Conservation (phyloP, 805 yeast species). For the Yamadazyma paraphyllophila region DNA sequence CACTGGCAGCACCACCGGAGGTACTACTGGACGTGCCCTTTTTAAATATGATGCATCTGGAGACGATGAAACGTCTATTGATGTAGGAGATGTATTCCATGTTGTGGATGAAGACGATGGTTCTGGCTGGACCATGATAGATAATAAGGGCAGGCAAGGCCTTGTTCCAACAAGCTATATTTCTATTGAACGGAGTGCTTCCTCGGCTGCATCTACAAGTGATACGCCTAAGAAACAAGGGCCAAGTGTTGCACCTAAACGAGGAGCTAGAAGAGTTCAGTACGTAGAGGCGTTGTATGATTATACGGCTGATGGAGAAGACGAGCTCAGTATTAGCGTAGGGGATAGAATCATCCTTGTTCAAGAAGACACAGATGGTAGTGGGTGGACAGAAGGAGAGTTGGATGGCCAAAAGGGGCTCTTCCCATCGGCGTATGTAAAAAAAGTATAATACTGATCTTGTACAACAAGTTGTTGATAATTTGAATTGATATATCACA, state of each 20-base stretch:
- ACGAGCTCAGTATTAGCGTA: slow-evolving; percentile 66
- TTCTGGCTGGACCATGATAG: slow-evolving; percentile 84
- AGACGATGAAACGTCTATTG: slow-evolving; percentile 67
- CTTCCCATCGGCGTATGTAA: slow-evolving; percentile 73
- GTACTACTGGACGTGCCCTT: slow-evolving; percentile 47
- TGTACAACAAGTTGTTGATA: too few species aligned
- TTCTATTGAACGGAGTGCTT: slow-evolving; percentile 32
- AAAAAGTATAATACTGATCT: slow-evolving; percentile 30
- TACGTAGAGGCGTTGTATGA: slow-evolving; percentile 72
- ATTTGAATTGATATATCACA: too few species aligned
- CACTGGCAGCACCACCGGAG: slow-evolving; percentile 10
- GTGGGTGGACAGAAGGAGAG: slow-evolving; percentile 97
- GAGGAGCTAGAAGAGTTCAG: slow-evolving; percentile 63
- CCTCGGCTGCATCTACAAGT: neutral
- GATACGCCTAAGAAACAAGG: slow-evolving; percentile 47
- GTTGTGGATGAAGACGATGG: slow-evolving; percentile 77
- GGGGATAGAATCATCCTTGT: slow-evolving; percentile 75
- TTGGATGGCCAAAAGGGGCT: slow-evolving; percentile 33
- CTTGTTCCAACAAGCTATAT: slow-evolving; percentile 84
- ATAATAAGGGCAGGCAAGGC: slow-evolving; percentile 53
- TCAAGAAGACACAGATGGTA: slow-evolving; percentile 56
- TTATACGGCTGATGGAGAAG: slow-evolving; percentile 73
- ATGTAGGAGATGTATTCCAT: slow-evolving; percentile 57
- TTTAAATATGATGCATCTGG: slow-evolving; percentile 69
- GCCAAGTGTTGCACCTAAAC: slow-evolving; percentile 78